These are phyloP conservation scores for Arachis monticola DNA, from an alignment of 331 rosid genomes.

Conservation along the genomic window DNA sequence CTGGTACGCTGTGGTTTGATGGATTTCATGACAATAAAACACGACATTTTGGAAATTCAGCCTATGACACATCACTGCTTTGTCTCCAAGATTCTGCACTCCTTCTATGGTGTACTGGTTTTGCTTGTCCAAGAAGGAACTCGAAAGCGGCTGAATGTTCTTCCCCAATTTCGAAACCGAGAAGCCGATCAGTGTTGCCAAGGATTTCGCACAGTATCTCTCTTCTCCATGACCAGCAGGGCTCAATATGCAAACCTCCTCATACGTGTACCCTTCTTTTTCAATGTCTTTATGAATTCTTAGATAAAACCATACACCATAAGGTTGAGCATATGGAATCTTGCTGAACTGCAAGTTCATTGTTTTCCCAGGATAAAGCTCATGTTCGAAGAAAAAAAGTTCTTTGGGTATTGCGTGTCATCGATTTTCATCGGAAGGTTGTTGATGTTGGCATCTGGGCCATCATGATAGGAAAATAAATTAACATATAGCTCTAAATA, in stretches of 20 bases:
- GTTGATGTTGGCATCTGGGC: background rate
- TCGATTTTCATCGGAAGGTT: constrained; percentile 7
- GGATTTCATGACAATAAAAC: constrained; percentile 42
- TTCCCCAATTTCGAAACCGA: background rate
- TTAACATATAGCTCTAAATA: background rate
- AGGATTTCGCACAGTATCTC: background rate
- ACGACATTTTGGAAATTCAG: constrained; percentile 23
- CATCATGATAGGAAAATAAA: background rate
- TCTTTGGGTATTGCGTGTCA: constrained; percentile 10
- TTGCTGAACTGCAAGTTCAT: constrained; percentile 27
- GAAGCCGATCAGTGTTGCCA: background rate
- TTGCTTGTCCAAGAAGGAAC: constrained; percentile 8
- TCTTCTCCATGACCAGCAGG: background rate
- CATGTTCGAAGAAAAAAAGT: constrained; percentile 24
- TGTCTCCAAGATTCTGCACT: constrained; percentile 28
- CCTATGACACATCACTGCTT: constrained; percentile 35
- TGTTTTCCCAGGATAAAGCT: constrained; percentile 21
- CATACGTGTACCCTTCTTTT: constrained; percentile 13
- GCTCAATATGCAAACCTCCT: background rate
- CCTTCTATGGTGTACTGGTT: constrained; percentile 15
- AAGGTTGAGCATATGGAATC: constrained; percentile 16
- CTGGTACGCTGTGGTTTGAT: background rate
- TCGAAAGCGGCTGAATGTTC: constrained; percentile 3
- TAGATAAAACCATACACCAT: background rate
- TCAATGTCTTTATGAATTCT: background rate